Conservation (phyloP, 2,329 filamentous ascomycete species). For the Amphichorda felina region DNA sequence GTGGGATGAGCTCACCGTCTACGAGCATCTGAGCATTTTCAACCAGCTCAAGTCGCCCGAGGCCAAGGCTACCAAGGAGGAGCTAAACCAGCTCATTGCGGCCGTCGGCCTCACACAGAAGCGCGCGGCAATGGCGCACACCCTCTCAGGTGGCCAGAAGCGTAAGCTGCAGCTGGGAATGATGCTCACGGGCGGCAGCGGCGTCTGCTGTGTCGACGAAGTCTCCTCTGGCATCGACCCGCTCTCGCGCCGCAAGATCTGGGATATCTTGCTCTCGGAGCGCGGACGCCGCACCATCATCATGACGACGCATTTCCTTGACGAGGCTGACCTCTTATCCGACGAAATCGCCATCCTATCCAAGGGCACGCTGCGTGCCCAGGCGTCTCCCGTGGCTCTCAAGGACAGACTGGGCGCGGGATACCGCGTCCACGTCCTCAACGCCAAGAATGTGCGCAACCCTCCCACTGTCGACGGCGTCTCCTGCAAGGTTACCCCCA, state of each 20-base stretch:
- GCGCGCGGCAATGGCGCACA: conserved; percentile 45
- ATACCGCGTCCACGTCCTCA: conserved; percentile 15
- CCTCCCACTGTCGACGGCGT: conserved; percentile 39
- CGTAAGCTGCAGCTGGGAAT: conserved; percentile 65
- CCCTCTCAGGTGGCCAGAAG: conserved; percentile 65
- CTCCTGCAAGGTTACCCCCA: conserved; percentile 42
- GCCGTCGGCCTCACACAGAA: conserved; percentile 58
- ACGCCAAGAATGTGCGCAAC: conserved; percentile 20
- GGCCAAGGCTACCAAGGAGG: conserved; percentile 30
- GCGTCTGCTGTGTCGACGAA: conserved; percentile 64
- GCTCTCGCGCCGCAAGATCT: conserved; percentile 38
- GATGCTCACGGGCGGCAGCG: conserved; percentile 66
- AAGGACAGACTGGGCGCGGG: conserved; percentile 50
- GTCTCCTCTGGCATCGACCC: conserved; percentile 65
- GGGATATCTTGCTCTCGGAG: conserved; percentile 55
- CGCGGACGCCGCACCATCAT: conserved; percentile 56
- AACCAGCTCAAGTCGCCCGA: conserved; percentile 51
- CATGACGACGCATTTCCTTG: conserved; percentile 65
- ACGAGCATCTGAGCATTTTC: conserved; percentile 60
- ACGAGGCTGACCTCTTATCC: conserved; percentile 60
- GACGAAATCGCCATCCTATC: conserved; percentile 62
- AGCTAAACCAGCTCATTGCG: conserved; percentile 33
- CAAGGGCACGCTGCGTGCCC: conserved; percentile 52
- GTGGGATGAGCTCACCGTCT: conserved; percentile 61
- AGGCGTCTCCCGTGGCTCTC: conserved; percentile 57